Evolutionary conservation across 2,329 filamentous ascomycete species (phyloP).

Genomic region (Emergomyces africanus): DNA sequence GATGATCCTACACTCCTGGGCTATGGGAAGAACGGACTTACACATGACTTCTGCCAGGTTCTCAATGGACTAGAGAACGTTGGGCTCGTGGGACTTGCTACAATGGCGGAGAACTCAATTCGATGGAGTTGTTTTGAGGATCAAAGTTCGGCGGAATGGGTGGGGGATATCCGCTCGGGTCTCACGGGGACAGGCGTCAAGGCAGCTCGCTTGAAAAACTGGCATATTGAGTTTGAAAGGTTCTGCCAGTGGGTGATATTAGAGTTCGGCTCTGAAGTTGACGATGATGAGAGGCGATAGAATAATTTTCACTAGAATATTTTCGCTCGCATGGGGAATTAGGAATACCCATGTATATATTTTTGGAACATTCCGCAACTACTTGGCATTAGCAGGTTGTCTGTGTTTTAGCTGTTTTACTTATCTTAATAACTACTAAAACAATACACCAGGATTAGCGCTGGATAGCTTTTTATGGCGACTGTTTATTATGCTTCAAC

Average conservation of each 20-base stretch:
- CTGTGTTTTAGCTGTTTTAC: neutral
- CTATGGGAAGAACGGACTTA: slow-evolving; percentile 68
- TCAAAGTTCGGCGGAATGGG: slow-evolving; percentile 56
- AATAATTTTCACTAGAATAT: neutral
- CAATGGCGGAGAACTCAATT: slow-evolving; percentile 83
- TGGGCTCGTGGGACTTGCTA: slow-evolving; percentile 72
- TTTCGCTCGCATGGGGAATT: neutral
- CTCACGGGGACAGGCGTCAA: slow-evolving; percentile 58
- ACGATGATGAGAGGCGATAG: neutral
- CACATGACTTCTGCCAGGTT: slow-evolving; percentile 89
- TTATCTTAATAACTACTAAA: neutral
- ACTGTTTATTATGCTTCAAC: too few species aligned
- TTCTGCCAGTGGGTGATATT: slow-evolving; percentile 84
- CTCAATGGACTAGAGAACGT: slow-evolving; percentile 90
- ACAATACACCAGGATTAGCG: neutral
- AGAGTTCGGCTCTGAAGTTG: slow-evolving; percentile 45
- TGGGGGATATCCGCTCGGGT: slow-evolving; percentile 58
- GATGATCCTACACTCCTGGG: slow-evolving; percentile 85
- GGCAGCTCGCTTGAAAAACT: slow-evolving; percentile 61
- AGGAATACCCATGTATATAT: neutral
- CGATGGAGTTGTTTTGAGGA: slow-evolving; percentile 85
- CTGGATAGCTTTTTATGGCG: too few species aligned
- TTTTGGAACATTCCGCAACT: neutral
- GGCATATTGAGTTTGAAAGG: slow-evolving; percentile 70
- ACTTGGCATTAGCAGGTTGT: neutral